phyloP scores from a whole-genome alignment of 2,329 filamentous ascomycete species.

The Stagonosporopsis cucurbitacearum region DNA sequence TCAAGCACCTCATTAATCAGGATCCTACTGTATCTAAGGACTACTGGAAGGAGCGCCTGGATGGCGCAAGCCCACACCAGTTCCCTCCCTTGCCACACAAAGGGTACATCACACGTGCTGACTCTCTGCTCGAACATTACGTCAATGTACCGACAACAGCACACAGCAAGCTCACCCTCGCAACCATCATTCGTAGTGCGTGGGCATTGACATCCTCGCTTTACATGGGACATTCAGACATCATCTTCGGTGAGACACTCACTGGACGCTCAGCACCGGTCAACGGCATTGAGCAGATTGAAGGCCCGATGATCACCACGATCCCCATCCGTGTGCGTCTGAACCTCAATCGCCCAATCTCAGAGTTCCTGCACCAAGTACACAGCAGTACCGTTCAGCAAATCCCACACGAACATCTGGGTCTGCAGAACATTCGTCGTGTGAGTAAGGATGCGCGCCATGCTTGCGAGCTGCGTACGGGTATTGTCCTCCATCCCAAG shows the following conservation, averaged over 20 bases:
- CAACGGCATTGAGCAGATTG: constrained; percentile 59
- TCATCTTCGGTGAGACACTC: constrained; percentile 66
- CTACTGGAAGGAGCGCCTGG: constrained; percentile 58
- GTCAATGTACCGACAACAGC: constrained; percentile 43
- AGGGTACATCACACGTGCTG: constrained; percentile 56
- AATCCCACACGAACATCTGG: constrained; percentile 70
- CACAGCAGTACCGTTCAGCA: constrained; percentile 63
- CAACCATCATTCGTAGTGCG: constrained; percentile 63
- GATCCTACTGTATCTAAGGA: constrained; percentile 51
- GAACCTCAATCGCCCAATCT: constrained; percentile 51
- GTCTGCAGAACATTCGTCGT: constrained; percentile 64
- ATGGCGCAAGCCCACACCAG: constrained; percentile 55
- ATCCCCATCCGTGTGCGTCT: constrained; percentile 62
- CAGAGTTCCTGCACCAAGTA: constrained; percentile 62
- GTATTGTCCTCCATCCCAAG: constrained; percentile 48
- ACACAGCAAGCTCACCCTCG: constrained; percentile 53
- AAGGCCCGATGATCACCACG: constrained; percentile 67
- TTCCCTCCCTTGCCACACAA: constrained; percentile 58
- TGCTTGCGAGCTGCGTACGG: constrained; percentile 46
- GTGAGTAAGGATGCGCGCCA: constrained; percentile 43
- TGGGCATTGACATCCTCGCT: constrained; percentile 65
- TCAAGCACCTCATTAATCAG: constrained; percentile 55
- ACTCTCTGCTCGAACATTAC: constrained; percentile 60
- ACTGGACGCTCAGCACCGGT: constrained; percentile 61
- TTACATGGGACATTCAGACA: constrained; percentile 60